Percentiles rank a stretch among this genome's conserved stretches.
phyloP scores from a whole-genome alignment of 805 yeast genomes.

The Nakazawaea ishiwadae region DNA sequence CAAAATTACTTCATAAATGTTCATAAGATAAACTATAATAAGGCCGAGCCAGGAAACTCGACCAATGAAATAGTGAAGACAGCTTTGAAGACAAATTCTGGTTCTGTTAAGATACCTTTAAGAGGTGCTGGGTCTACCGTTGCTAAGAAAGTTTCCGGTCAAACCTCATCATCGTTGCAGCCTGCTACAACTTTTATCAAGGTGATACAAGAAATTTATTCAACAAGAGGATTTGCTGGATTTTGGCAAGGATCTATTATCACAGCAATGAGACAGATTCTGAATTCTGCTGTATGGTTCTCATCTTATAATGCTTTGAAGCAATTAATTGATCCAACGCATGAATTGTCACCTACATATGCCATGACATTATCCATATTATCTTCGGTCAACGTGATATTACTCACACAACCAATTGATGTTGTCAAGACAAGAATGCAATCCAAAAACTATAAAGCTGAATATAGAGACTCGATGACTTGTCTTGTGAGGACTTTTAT shows the following conservation, averaged over 20 bases:
- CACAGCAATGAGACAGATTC: conserved; percentile 76
- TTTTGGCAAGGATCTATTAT: conserved; percentile 79
- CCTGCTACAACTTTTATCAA: conserved; percentile 52
- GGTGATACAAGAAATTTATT: conserved; percentile 62
- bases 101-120: conserved; percentile 5
- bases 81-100: no score
- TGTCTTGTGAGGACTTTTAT: conserved; percentile 46
- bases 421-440: conserved; percentile 85
- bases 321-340: conserved; percentile 60
- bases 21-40: not conserved
- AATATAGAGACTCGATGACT: conserved; percentile 59
- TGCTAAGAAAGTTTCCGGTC: no score
- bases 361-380: conserved; percentile 47
- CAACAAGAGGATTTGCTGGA: conserved; percentile 68
- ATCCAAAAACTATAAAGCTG: conserved; percentile 55
- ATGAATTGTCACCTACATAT: conserved; percentile 30
- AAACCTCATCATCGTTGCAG: no score
- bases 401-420: conserved; percentile 83
- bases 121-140: conserved; percentile 17
- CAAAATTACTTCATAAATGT: conserved; percentile 46
- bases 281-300: conserved; percentile 78
- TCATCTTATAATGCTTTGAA: conserved; percentile 76
- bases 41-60: not conserved
- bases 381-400: conserved; percentile 70
- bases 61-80: conserved; percentile 6